Base-by-base conservation (phyloP, 2,329 filamentous ascomycete species). In the Metarhizium guizhouense region DNA sequence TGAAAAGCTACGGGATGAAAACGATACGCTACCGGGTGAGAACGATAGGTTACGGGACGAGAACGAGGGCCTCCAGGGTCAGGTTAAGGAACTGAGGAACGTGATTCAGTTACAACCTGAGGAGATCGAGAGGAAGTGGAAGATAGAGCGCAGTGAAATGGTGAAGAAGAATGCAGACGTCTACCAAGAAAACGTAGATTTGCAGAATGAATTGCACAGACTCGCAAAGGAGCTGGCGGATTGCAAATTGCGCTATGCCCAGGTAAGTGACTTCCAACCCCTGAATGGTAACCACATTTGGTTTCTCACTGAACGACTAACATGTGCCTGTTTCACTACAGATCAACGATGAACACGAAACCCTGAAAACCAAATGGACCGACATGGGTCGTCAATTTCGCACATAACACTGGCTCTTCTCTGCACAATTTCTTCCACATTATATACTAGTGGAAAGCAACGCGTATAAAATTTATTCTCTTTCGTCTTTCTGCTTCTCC, bases 131-230 rank as follows among this genome's bases (percentile, higher is more conserved):
- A 81, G 83, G 57, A 81, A 84, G 54, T 83, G 96, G 72, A 84
- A 88, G 68, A 81, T 82, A 11, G 93, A 97, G 72, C 92, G 95
- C 74, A 92, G 96, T 55, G 83, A 88, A 54, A 84, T 97, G 64
- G 94, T 97, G 87, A 85, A 90, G 70, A 84, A 91, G 58, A 97
- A 97, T 68, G 82, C 88, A 59, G 90, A 95, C 65, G 92, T 97
- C 7, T 92, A 97, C 66, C 91, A 95, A 63, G 90, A 96, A 74
- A 99, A 97, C 66, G 81, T 88, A 58, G 83, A 80, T 56, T 75
- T 99, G 62, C 92, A 96, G 72, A 93, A 95, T 67, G 89, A 94
- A 65, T 82, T 96, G 80, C 80, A 83, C 5, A 91, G 96, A 63
- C 88, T 97, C 76, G 94, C 97, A 76, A 88, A 92, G 71, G 85